phyloP scores from a whole-genome alignment of 2,329 filamentous ascomycete genomes.

The Colletotrichum phormii region DNA sequence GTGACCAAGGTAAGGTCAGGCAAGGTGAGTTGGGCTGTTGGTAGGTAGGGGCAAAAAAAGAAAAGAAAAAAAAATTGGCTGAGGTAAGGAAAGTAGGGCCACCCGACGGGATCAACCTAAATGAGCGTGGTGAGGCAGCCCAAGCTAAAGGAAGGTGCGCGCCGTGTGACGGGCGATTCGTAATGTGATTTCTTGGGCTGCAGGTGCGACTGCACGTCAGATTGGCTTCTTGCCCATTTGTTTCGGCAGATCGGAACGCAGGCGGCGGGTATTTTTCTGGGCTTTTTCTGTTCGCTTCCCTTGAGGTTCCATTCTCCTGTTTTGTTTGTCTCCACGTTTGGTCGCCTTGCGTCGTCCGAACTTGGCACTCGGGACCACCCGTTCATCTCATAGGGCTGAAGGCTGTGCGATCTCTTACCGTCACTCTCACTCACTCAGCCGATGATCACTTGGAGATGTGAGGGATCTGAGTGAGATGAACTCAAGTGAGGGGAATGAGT shows the following conservation, averaged over 20 bases:
- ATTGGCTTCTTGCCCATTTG: constrained; percentile 18
- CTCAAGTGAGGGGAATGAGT: neutral
- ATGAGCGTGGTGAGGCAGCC: neutral
- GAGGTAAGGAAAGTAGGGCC: neutral
- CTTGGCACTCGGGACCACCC: constrained; percentile 27
- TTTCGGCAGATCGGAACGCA: constrained; percentile 11
- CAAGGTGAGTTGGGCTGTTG: neutral
- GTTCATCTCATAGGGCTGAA: constrained; percentile 29
- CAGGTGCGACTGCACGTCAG: constrained; percentile 26
- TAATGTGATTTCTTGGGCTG: constrained; percentile 23
- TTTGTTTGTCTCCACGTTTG: neutral
- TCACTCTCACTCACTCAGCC: too few relatives aligned
- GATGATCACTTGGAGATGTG: neutral
- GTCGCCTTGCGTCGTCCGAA: constrained; percentile 6
- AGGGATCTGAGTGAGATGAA: too few relatives aligned
- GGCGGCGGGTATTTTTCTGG: neutral
- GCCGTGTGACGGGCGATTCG: constrained; percentile 26
- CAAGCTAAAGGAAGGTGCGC: too few relatives aligned
- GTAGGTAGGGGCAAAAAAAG: neutral
- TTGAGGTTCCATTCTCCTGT: neutral
- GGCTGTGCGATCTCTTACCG: neutral
- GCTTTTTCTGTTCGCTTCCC: neutral
- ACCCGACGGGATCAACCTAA: neutral
- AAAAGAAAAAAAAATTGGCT: neutral
- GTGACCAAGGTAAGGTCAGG: neutral